These are phyloP conservation scores for Cutaneotrichosporon arboriforme DNA, from an alignment of 1,284 basidiomycete genomes.

Conservation along the genomic window DNA sequence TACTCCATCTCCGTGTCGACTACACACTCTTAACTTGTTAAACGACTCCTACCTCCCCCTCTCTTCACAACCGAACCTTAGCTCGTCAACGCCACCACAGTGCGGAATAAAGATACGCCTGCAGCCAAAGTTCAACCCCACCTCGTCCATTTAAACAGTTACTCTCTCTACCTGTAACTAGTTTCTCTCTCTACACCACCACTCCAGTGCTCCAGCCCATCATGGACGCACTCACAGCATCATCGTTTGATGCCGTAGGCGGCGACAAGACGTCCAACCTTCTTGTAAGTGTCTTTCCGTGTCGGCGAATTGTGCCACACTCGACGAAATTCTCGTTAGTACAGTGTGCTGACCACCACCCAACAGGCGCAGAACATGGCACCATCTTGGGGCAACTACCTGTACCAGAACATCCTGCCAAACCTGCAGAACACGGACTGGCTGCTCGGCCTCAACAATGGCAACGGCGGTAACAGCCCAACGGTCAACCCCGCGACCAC, in stretches of 20 bases:
- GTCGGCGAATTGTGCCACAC: not conserved
- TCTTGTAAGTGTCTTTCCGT: constrained; percentile 6
- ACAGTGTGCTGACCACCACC: constrained; percentile 8
- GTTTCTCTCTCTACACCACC: no score
- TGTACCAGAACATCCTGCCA: constrained; percentile 40
- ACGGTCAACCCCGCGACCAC: not conserved
- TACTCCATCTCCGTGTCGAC: no score
- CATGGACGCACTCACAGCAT: constrained; percentile 13
- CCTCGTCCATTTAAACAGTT: no score
- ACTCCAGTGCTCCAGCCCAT: not conserved
- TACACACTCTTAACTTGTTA: no score
- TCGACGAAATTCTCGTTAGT: not conserved
- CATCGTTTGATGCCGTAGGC: constrained; percentile 6
- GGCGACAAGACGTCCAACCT: constrained; percentile 11
- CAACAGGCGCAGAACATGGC: constrained; percentile 19
- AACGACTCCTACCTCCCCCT: no score
- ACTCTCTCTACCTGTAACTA: no score
- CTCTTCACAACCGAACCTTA: no score
- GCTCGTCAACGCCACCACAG: no score
- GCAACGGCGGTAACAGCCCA: constrained; percentile 3
- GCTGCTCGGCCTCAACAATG: constrained; percentile 23
- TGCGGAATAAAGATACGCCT: no score
- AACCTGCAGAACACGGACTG: constrained; percentile 21
- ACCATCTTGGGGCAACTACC: constrained; percentile 40
- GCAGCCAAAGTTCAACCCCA: no score